Evolutionary conservation across 1,284 basidiomycete species (phyloP).

Genomic region (Bjerkandera adusta): DNA sequence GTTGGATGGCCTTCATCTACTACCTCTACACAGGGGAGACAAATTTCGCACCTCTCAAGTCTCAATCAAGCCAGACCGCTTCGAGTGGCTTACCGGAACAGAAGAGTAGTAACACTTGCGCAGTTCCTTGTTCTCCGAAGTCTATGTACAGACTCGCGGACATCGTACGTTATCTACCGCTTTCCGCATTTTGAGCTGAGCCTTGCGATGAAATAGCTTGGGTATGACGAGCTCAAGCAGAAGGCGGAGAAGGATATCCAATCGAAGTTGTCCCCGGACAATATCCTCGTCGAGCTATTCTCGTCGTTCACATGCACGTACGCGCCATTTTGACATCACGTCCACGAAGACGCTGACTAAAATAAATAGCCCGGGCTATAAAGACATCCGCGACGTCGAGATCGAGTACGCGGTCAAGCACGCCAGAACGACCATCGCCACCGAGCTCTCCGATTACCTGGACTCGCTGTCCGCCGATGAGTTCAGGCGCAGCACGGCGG

Average conservation of each 20-base stretch:
- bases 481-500: no score
- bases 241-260: constrained; percentile 14
- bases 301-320: constrained; percentile 14
- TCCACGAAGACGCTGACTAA: no score
- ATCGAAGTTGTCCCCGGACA: constrained; percentile 15
- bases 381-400: no score
- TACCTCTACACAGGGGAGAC: neutral
- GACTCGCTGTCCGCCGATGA: no score
- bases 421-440: no score
- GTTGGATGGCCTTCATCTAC: neutral
- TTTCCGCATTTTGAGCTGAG: neutral
- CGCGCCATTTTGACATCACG: constrained; percentile 6
- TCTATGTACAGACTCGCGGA: constrained; percentile 24
- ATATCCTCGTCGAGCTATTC: constrained; percentile 20
- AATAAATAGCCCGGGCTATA: no score
- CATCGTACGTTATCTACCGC: constrained; percentile 9
- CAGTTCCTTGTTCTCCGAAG: constrained; percentile 19
- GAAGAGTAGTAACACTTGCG: neutral
- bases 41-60: neutral
- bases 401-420: no score
- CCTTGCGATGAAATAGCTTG: constrained; percentile 13
- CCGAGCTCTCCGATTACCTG: no score
- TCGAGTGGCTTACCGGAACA: neutral
- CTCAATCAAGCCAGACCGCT: neutral
- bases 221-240: constrained; percentile 14